Base-by-base conservation (phyloP, 2,329 filamentous ascomycete genomes). In the Ustulina deusta region DNA sequence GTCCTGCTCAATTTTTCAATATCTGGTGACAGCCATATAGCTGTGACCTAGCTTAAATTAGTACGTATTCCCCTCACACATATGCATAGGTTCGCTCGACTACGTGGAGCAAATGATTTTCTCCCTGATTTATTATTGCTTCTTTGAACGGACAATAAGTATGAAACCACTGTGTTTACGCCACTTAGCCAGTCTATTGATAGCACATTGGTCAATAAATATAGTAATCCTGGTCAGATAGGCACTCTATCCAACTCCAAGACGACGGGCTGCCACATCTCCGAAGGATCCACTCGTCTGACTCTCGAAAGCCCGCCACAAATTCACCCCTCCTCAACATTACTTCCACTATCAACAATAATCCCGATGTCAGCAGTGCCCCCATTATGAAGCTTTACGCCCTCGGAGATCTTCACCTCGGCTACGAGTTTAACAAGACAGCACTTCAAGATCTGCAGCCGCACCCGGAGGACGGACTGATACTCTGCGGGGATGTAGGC, bases 391-490 rank as follows among this genome's bases (percentile, higher is more conserved):
- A 78, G 72, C 75, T 81, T 29, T 80, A 80, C 73, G 79, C 79
- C 38, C 75, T 81, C 57, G 79, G 75, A 54, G 79, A 81, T 65
- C 72, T 81, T 22, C 79, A 81, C 68, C 76, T 81, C 52, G 75
- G 75, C 66, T 77, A 77, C 67, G 69, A 74, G 51, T 72, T 74
- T 61, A 81, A 81, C 71, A 73, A 73, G 40, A 72, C 72, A 17
- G 78, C 77, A 10, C 74, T 78, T 58, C 63, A 72, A 11, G 72
- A 71, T 13, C 72, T 80, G 9, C 55, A 69, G 36, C 74, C 76
- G 42, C 78, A 80, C 65, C 78, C 73, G 5, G 75, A 77, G 20
- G 79, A 81, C 69, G 77, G 78, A 13, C 74, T 81, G 29, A 80
- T 81, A 61, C 72, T 81, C 34, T 76, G 72, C 65, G 79, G 79